These are phyloP conservation scores for Eucalyptus regnans DNA, from an alignment of 345 rosid genomes.

Conservation along the genomic window DNA sequence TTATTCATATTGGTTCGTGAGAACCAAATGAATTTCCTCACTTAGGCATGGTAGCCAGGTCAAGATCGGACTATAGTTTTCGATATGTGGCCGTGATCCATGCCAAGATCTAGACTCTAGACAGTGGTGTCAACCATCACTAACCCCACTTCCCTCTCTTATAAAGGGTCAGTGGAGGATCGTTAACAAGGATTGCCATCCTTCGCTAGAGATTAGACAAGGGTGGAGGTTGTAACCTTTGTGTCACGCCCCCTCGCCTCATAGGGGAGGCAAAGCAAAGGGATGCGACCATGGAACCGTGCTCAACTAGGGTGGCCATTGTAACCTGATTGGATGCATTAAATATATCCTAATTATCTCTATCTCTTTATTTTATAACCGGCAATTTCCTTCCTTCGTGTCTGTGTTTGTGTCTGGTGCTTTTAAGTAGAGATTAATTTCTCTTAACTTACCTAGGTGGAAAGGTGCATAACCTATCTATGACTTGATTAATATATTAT, in stretches of 20 bases:
- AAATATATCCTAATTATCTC: neutral
- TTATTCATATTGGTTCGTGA: too few relatives aligned
- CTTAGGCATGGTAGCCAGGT: neutral
- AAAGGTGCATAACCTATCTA: neutral
- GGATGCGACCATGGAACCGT: neutral
- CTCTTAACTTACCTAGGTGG: neutral
- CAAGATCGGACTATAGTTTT: neutral
- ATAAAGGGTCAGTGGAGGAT: neutral
- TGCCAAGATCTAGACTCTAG: neutral
- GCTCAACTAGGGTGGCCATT: neutral
- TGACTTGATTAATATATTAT: neutral
- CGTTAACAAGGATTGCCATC: neutral
- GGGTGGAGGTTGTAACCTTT: neutral
- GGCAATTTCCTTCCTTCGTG: neutral
- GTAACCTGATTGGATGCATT: neutral
- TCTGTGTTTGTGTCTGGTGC: neutral
- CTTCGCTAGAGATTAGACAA: neutral
- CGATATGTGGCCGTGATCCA: neutral
- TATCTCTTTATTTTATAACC: neutral
- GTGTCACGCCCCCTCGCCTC: neutral
- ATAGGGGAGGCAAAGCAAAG: neutral
- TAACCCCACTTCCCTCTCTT: neutral
- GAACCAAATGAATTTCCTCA: too few relatives aligned
- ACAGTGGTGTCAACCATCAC: neutral
- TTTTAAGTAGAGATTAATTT: neutral